A percentile compares a stretch with the other conserved stretches of the same genome.
Evolutionary conservation across 257 asterid species (phyloP).

Genomic region (Penstemon barbatus): DNA sequence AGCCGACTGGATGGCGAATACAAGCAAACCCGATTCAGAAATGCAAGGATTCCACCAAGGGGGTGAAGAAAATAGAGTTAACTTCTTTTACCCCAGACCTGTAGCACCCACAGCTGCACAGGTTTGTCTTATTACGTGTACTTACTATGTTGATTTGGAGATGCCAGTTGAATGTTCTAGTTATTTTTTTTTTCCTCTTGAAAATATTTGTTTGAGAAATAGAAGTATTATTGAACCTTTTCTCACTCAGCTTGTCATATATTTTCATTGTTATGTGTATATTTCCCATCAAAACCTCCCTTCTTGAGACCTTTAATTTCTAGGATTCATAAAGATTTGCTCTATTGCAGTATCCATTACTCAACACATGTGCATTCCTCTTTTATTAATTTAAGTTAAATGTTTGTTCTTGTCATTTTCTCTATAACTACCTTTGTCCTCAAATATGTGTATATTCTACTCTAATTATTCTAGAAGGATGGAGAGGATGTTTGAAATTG

Average conservation of each 20-base stretch:
- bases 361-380: neutral
- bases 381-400: slow-evolving; percentile 2
- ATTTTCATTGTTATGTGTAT: neutral
- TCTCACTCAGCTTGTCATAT: slow-evolving; percentile 8
- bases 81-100: slow-evolving; percentile 85
- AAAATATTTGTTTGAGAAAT: slow-evolving; percentile 9
- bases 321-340: neutral
- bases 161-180: slow-evolving; percentile 18
- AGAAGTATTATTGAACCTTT: neutral
- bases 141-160: slow-evolving; percentile 16
- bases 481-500: too few species aligned
- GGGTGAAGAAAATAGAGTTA: slow-evolving; percentile 86
- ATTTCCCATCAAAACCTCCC: neutral
- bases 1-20: slow-evolving; percentile 99
- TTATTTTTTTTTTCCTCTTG: neutral
- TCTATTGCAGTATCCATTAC: neutral
- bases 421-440: neutral
- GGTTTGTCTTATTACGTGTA: slow-evolving; percentile 48
- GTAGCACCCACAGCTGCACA: slow-evolving; percentile 99
- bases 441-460: neutral
- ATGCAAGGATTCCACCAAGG: slow-evolving; percentile 70
- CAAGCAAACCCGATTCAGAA: slow-evolving; percentile 81
- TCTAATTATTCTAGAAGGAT: neutral
- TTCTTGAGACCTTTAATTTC: neutral
- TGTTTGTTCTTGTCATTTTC: neutral